Percentiles rank a stretch among this genome's conserved stretches.
phyloP scores from a whole-genome alignment of 495 filamentous ascomycete genomes.

The Lophiostoma macrostomum region DNA sequence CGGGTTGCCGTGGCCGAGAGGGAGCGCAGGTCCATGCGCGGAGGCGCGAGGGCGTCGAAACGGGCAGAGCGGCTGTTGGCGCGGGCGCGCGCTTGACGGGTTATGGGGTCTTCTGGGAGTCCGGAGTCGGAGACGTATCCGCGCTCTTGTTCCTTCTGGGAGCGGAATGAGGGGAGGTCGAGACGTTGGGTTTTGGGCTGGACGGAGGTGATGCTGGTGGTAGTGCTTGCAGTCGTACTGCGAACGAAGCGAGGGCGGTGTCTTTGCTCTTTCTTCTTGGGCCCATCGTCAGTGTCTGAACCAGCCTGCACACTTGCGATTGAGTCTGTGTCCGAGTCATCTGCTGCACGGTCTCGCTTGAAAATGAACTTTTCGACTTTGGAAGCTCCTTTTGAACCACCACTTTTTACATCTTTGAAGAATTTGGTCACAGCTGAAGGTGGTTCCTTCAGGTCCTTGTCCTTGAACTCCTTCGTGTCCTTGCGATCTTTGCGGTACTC shows the following conservation, averaged over 20 bases:
- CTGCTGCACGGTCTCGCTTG: constrained; percentile 28
- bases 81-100: constrained; percentile 41
- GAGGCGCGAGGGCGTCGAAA: constrained; percentile 56
- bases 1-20: constrained; percentile 28
- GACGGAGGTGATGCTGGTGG: constrained; percentile 4
- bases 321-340: constrained; percentile 17
- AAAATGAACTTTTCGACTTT: constrained; percentile 37
- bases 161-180: constrained; percentile 29
- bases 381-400: constrained; percentile 33
- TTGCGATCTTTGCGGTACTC: constrained; percentile 1
- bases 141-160: constrained; percentile 10
- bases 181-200: constrained; percentile 21
- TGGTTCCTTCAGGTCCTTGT: constrained; percentile 28
- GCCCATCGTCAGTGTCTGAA: constrained; percentile 28
- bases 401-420: constrained; percentile 39
- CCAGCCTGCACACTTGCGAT: neutral
- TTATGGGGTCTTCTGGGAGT: constrained; percentile 39
- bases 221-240: constrained; percentile 12
- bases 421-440: constrained; percentile 37
- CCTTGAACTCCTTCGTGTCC: no score
- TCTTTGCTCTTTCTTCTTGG: neutral
- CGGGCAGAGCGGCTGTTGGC: constrained; percentile 30
- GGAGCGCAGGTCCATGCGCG: constrained; percentile 57
- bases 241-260: constrained; percentile 6
- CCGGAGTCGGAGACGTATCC: constrained; percentile 14